Evolutionary conservation across 345 rosid species (phyloP).

Genomic region (Populus deltoides): DNA sequence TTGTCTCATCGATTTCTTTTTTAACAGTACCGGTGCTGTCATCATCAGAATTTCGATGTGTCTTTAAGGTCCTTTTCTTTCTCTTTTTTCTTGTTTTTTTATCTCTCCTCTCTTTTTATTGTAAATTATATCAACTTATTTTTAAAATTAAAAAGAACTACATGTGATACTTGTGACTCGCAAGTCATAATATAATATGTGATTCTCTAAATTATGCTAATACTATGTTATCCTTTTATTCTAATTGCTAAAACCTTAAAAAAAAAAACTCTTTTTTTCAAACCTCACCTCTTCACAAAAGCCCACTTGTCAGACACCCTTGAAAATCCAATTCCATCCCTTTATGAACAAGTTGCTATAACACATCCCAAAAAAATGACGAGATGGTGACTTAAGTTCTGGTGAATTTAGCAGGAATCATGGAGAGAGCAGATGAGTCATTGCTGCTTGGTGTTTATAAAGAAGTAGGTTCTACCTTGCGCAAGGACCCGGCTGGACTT

Average conservation of each 20-base stretch:
- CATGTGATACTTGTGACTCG: too few species aligned
- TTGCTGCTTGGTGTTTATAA: slow-evolving; percentile 22
- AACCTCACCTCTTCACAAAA: not conserved
- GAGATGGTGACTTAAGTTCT: slow-evolving; percentile 17
- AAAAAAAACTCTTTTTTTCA: not conserved
- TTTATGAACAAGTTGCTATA: too few species aligned
- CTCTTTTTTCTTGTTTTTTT: too few species aligned
- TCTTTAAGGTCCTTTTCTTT: too few species aligned
- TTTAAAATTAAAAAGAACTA: too few species aligned
- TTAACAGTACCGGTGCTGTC: fast-evolving
- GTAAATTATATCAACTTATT: too few species aligned
- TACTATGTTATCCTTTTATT: too few species aligned
- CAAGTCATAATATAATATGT: too few species aligned
- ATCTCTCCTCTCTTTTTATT: too few species aligned
- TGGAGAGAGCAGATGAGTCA: slow-evolving; percentile 33
- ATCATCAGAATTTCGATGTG: fast-evolving
- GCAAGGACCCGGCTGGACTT: slow-evolving; percentile 27
- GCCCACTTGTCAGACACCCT: not conserved
- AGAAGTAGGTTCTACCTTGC: slow-evolving; percentile 29
- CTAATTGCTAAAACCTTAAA: too few species aligned
- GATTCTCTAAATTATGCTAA: too few species aligned
- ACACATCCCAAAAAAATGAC: not conserved
- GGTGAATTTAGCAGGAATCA: slow-evolving; percentile 30
- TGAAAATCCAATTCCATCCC: not conserved
- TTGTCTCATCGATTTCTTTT: too few species aligned